Percentiles rank a stretch among this genome's conserved stretches.
phyloP scores from a whole-genome alignment of 202 grass and related monocot genomes.

The Hordeum pubiflorum region DNA sequence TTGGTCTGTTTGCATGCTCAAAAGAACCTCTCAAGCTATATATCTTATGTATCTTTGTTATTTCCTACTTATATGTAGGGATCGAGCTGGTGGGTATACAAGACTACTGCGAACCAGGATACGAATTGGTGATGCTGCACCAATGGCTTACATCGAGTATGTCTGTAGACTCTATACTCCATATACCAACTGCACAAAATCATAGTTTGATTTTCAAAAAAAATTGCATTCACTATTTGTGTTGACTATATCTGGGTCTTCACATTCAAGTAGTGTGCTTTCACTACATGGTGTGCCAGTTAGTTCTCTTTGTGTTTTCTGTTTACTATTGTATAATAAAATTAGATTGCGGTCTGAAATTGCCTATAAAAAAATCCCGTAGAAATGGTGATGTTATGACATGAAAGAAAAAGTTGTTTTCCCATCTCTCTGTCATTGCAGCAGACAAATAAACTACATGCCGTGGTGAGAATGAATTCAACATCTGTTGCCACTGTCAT shows the following conservation, averaged over 20 bases:
- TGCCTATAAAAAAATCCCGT: neutral
- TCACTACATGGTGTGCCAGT: neutral
- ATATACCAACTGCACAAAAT: neutral
- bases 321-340: neutral
- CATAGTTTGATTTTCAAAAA: neutral
- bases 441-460: neutral
- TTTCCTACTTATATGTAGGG: constrained; percentile 20
- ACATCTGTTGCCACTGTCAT: neutral
- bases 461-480: neutral
- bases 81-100: constrained; percentile 77
- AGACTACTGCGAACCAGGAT: constrained; percentile 74
- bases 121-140: constrained; percentile 74
- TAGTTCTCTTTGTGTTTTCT: neutral
- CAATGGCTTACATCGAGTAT: constrained; percentile 96
- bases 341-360: neutral
- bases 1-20: neutral
- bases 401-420: neutral
- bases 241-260: neutral
- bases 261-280: neutral
- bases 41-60: neutral
- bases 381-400: neutral
- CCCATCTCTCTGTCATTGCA: neutral
- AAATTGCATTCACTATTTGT: neutral
- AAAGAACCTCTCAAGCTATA: neutral
- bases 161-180: neutral